Conservation (phyloP, 202 grass and related monocot genomes). For the Cymbopogon flexuosus region DNA sequence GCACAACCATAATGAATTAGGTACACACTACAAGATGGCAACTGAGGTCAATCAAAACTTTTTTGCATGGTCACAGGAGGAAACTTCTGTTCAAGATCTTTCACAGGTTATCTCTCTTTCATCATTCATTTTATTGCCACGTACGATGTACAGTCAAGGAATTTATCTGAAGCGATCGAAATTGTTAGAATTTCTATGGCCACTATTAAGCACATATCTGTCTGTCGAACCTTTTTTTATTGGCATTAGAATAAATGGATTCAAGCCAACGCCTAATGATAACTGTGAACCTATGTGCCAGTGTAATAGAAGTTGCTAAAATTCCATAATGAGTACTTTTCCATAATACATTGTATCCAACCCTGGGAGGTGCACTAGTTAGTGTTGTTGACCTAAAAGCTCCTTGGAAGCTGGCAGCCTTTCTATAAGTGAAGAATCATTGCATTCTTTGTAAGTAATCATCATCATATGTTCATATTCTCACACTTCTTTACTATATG, state of each 20-base stretch:
- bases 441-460: not conserved
- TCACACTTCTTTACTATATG: slow-evolving; percentile 11
- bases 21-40: slow-evolving; percentile 48
- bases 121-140: not conserved
- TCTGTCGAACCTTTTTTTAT: not conserved
- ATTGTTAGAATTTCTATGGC: not conserved
- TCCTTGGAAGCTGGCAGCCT: not conserved
- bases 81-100: slow-evolving; percentile 56
- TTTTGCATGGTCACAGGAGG: slow-evolving; percentile 74
- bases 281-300: not conserved
- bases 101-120: slow-evolving; percentile 54
- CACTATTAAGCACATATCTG: not conserved
- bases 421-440: not conserved
- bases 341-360: not conserved
- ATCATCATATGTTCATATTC: not conserved
- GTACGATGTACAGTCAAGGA: not conserved
- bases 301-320: slow-evolving; percentile 7
- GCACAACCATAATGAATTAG: slow-evolving; percentile 31
- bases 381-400: not conserved
- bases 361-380: not conserved
- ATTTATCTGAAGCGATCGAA: slow-evolving; percentile 2
- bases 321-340: not conserved
- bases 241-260: not conserved
- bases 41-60: slow-evolving; percentile 83
- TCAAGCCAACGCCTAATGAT: not conserved